phyloP scores from a whole-genome alignment of 495 filamentous ascomycete genomes.

The Penicillium bovifimosum region DNA sequence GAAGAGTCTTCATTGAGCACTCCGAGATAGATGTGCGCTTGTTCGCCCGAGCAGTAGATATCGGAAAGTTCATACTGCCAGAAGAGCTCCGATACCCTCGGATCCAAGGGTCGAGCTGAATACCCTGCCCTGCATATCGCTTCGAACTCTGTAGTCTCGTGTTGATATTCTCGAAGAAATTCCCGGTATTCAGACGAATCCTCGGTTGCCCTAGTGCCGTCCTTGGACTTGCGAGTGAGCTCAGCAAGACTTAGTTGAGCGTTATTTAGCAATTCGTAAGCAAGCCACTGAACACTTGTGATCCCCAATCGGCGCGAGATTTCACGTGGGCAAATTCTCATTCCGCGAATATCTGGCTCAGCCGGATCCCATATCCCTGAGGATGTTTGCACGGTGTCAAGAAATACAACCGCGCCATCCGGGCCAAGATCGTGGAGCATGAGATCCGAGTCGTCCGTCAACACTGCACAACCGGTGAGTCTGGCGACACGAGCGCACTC shows the following conservation, averaged over 20 bases:
- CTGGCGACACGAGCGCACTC: slow-evolving; percentile 57
- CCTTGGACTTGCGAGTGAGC: slow-evolving; percentile 29
- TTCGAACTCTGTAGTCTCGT: background rate
- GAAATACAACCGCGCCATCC: slow-evolving; percentile 52
- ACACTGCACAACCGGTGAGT: slow-evolving; percentile 44
- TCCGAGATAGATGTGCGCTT: slow-evolving; percentile 51
- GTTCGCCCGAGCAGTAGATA: slow-evolving; percentile 5
- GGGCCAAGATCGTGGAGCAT: slow-evolving; percentile 59
- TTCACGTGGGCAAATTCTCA: slow-evolving; percentile 28
- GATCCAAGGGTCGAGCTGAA: slow-evolving; percentile 18
- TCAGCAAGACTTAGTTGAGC: slow-evolving; percentile 24
- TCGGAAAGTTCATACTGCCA: slow-evolving; percentile 27
- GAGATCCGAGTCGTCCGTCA: slow-evolving; percentile 74
- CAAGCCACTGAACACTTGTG: slow-evolving; percentile 26
- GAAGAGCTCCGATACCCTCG: slow-evolving; percentile 33
- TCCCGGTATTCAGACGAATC: slow-evolving; percentile 25
- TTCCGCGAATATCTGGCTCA: slow-evolving; percentile 27
- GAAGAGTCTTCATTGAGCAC: slow-evolving; percentile 53
- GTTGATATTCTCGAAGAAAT: slow-evolving; percentile 44
- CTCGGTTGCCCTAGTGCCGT: slow-evolving; percentile 1
- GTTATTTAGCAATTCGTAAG: slow-evolving; percentile 27
- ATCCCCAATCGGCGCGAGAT: slow-evolving; percentile 39
- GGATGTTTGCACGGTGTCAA: slow-evolving; percentile 42
- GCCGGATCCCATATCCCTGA: slow-evolving; percentile 12
- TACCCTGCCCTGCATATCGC: background rate